These are phyloP conservation scores for Dactylellina sp. DNA, from an alignment of 2,329 filamentous ascomycete species.

Conservation along the genomic window DNA sequence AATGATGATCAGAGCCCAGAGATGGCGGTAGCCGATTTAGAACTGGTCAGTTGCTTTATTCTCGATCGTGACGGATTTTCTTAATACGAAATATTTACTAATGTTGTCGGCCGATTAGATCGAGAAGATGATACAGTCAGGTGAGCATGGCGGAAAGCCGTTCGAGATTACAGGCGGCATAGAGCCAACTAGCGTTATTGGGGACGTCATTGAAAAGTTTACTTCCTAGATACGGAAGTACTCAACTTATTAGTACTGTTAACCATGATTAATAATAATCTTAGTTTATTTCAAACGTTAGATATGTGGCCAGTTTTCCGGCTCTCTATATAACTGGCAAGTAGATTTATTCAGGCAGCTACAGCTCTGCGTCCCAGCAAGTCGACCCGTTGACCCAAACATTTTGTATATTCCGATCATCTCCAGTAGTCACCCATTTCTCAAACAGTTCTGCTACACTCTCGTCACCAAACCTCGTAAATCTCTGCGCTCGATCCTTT, in stretches of 20 bases:
- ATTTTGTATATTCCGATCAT: constrained; percentile 55
- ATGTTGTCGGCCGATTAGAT: constrained; percentile 58
- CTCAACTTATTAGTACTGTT: background rate
- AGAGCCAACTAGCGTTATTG: constrained; percentile 35
- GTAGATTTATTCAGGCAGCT: background rate
- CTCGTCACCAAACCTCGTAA: constrained; percentile 47
- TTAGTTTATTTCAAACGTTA: too few relatives aligned
- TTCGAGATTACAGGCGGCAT: constrained; percentile 55
- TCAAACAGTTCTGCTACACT: constrained; percentile 56
- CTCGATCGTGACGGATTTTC: background rate
- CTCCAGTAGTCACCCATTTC: constrained; percentile 54
- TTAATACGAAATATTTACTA: constrained; percentile 58
- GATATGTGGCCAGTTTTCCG: too few relatives aligned
- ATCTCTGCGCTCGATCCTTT: constrained; percentile 25
- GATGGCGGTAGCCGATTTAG: constrained; percentile 72
- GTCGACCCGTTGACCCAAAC: constrained; percentile 59
- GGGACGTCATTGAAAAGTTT: constrained; percentile 38
- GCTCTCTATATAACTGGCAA: too few relatives aligned
- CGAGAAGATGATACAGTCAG: constrained; percentile 63
- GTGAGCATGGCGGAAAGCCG: constrained; percentile 61
- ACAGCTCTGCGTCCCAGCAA: background rate
- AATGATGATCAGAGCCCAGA: constrained; percentile 70
- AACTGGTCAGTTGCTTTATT: constrained; percentile 65
- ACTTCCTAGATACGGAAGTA: background rate
- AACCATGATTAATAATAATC: too few relatives aligned